These are phyloP conservation scores for Graphiopsis chlorocephala DNA, from an alignment of 2,329 filamentous ascomycete genomes.

Conservation along the genomic window DNA sequence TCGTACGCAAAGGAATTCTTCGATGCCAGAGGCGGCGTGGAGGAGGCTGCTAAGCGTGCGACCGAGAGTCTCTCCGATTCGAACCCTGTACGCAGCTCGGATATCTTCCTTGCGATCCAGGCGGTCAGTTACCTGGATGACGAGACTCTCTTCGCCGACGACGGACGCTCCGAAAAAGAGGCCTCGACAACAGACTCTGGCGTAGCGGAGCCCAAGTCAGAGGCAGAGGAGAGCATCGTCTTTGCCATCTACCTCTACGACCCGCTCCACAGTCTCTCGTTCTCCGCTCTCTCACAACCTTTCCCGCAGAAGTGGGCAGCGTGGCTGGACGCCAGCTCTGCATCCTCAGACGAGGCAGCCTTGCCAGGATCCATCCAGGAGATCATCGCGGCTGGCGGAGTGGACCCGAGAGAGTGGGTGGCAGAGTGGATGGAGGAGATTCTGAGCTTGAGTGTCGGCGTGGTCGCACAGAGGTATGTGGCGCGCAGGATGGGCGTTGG, in stretches of 20 bases:
- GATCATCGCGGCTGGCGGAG: slow-evolving; percentile 70
- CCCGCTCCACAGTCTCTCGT: slow-evolving; percentile 86
- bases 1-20: slow-evolving; percentile 85
- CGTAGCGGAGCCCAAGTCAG: slow-evolving; percentile 47
- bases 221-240: slow-evolving; percentile 60
- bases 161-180: slow-evolving; percentile 38
- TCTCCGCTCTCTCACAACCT: slow-evolving; percentile 76
- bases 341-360: slow-evolving; percentile 35
- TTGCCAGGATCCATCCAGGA: slow-evolving; percentile 82
- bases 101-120: slow-evolving; percentile 95
- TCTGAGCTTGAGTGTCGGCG: slow-evolving; percentile 71
- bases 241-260: slow-evolving; percentile 82
- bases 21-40: slow-evolving; percentile 70
- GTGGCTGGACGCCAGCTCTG: slow-evolving; percentile 76
- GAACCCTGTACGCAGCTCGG: slow-evolving; percentile 87
- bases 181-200: slow-evolving; percentile 49
- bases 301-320: slow-evolving; percentile 82
- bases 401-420: slow-evolving; percentile 95
- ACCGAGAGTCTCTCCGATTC: slow-evolving; percentile 75
- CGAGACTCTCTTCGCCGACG: slow-evolving; percentile 65
- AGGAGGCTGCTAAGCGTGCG: slow-evolving; percentile 74
- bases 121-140: slow-evolving; percentile 68
- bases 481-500: slow-evolving; percentile 94
- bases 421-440: slow-evolving; percentile 95
- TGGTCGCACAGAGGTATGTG: slow-evolving; percentile 93